Evolutionary conservation across 257 asterid species (phyloP).

Genomic region (Solanum bulbocastanum): DNA sequence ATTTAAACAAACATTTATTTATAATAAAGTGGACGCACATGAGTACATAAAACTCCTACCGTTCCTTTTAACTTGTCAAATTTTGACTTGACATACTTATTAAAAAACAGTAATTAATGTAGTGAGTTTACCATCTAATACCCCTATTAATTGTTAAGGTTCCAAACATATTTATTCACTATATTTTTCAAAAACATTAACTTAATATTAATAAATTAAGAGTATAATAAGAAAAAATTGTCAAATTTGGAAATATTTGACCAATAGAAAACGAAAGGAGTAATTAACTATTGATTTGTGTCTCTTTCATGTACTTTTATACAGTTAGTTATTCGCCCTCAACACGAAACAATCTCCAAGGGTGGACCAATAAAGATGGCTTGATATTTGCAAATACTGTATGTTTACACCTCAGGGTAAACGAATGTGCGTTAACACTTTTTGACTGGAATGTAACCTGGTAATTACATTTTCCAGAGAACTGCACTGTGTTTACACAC

Average conservation of each 20-base stretch:
- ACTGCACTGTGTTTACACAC: background rate
- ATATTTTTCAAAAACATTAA: no score
- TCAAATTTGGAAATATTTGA: background rate
- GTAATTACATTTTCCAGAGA: background rate
- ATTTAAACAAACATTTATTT: no score
- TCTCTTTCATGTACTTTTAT: no score
- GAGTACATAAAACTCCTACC: background rate
- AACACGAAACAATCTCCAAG: slow-evolving; percentile 3
- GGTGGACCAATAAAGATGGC: slow-evolving; percentile 5
- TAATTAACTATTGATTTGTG: background rate
- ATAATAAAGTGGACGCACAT: no score
- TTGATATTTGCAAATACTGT: background rate
- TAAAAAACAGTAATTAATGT: no score
- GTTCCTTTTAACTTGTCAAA: background rate
- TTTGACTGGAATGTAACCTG: background rate
- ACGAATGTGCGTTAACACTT: background rate
- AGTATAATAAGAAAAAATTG: no score
- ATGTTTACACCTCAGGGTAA: background rate
- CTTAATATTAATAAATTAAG: no score
- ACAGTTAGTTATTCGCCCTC: background rate
- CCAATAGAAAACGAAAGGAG: background rate
- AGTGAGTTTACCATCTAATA: no score
- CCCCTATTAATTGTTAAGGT: no score
- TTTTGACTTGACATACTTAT: no score
- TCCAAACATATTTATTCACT: no score